These are phyloP conservation scores for Ballota nigra DNA, from an alignment of 257 asterid genomes.

Conservation along the genomic window DNA sequence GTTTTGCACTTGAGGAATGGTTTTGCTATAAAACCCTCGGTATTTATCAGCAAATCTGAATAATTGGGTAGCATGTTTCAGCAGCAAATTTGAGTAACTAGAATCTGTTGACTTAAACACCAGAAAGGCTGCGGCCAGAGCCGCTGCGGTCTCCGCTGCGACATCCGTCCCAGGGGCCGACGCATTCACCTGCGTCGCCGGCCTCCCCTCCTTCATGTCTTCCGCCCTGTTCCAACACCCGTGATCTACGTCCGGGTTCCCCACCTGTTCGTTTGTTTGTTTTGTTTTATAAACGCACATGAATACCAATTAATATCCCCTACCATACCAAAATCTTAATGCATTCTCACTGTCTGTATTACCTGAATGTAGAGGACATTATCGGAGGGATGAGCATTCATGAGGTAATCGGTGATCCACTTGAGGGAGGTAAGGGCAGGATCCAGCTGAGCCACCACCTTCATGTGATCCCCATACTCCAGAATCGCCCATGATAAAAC, in stretches of 20 bases:
- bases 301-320: no score
- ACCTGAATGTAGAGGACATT: conserved; percentile 86
- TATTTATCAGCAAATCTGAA: conserved; percentile 69
- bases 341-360: no score
- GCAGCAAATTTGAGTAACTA: conserved; percentile 52
- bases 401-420: conserved; percentile 84
- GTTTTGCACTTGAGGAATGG: conserved; percentile 58
- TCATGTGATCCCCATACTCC: conserved; percentile 79
- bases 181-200: conserved; percentile 59
- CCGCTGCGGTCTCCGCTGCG: conserved; percentile 91
- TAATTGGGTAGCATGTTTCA: conserved; percentile 66
- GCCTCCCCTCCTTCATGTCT: conserved; percentile 56
- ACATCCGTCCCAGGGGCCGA: conserved; percentile 77
- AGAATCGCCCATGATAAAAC: conserved; percentile 89
- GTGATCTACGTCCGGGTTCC: conserved; percentile 63
- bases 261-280: conserved; percentile 75
- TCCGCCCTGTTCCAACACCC: conserved; percentile 87
- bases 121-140: conserved; percentile 79
- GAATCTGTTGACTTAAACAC: conserved; percentile 56
- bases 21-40: conserved; percentile 57
- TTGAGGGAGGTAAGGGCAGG: conserved; percentile 63
- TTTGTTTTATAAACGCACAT: no score
- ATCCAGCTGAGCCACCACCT: conserved; percentile 47
- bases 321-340: no score
- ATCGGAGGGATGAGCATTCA: conserved; percentile 68